Base-by-base conservation (phyloP, 768 basidiomycete genomes). In the Coprinopsis cinerea region DNA sequence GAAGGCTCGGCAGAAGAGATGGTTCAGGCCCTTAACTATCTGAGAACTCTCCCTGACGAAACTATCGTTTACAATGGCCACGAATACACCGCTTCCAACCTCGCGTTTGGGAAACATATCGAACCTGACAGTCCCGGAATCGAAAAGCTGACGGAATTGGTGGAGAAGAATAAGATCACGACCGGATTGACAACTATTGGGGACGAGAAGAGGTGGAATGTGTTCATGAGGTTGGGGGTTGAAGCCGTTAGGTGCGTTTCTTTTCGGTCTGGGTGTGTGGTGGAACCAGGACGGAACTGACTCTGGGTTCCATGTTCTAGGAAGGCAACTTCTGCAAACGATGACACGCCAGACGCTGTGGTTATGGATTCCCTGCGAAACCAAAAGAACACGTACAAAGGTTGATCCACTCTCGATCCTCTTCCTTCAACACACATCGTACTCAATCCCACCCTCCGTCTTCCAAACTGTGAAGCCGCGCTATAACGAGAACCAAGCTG, bases 161-260 rank as follows among this genome's bases (percentile, higher is more conserved):
- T 79, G 20, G 61, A 75, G 44, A 69, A 73, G 40, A 83, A 91
- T 59, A 60, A 73, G 48, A 65, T 80, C 39, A 92, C 87, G 3
- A 81, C 86, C 3, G 92, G 94, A 34, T 69, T 85, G 61, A 86
- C 88, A 11, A 96, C 92, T 0, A 93, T 98, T 44, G 88, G 79
- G 0, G 88, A 98, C 56, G 95, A 98, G 72, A 93, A 92, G 69
- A 72, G 81, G 55, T 94, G 90, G 89, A 98, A 98, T 66, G 83
- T 92, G 6, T 97, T 97, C 66, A 92, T 96, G 91, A 78, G 92
- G 15, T 67, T 92, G 10, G 67, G 74, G 3, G 79, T 70, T 53
- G 71, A 74, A 3, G 73, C 79, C 4, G 79, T 93, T 27, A 71
- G 72, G 90, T 91, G 56, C 52, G 82, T 47, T 2, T 24, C 22